phyloP scores from a whole-genome alignment of 495 filamentous ascomycete genomes.

The Daldinia grandis region DNA sequence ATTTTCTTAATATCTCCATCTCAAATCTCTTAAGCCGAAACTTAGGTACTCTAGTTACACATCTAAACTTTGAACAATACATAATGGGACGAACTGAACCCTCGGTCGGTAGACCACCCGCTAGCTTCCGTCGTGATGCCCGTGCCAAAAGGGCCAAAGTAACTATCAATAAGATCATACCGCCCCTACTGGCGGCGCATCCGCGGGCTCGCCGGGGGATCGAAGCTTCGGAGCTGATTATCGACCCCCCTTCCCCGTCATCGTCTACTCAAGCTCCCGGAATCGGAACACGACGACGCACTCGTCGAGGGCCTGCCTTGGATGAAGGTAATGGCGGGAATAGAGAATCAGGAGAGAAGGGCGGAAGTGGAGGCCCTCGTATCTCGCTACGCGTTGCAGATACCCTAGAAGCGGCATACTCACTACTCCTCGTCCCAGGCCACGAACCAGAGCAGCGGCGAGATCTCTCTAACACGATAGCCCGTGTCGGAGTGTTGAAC shows the following conservation, averaged over 20 bases:
- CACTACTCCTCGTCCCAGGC: conserved; percentile 38
- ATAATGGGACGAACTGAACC: conserved; percentile 46
- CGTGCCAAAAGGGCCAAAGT: conserved; percentile 60
- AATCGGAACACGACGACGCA: neutral
- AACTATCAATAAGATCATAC: conserved; percentile 61
- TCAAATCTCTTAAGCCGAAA: too few relatives aligned
- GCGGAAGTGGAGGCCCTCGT: conserved; percentile 22
- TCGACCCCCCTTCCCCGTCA: conserved; percentile 43
- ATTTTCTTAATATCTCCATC: too few relatives aligned
- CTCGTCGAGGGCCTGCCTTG: neutral
- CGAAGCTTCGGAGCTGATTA: conserved; percentile 57
- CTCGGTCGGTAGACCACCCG: conserved; percentile 37
- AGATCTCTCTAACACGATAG: conserved; percentile 35
- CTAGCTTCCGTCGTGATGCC: conserved; percentile 46
- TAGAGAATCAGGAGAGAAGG: neutral
- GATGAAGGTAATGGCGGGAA: neutral
- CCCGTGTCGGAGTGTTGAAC: conserved; percentile 64
- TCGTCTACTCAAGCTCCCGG: neutral
- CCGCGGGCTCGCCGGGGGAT: conserved; percentile 59
- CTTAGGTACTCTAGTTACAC: too few relatives aligned
- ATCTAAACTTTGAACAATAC: too few relatives aligned
- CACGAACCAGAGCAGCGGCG: conserved; percentile 30
- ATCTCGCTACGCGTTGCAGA: conserved; percentile 56
- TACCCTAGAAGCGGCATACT: conserved; percentile 56
- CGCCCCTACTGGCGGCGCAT: conserved; percentile 57